A percentile compares a stretch with the other conserved stretches of the same genome.
phyloP scores from a whole-genome alignment of 2,329 filamentous ascomycete species.

The Trichoderma arundinaceum region DNA sequence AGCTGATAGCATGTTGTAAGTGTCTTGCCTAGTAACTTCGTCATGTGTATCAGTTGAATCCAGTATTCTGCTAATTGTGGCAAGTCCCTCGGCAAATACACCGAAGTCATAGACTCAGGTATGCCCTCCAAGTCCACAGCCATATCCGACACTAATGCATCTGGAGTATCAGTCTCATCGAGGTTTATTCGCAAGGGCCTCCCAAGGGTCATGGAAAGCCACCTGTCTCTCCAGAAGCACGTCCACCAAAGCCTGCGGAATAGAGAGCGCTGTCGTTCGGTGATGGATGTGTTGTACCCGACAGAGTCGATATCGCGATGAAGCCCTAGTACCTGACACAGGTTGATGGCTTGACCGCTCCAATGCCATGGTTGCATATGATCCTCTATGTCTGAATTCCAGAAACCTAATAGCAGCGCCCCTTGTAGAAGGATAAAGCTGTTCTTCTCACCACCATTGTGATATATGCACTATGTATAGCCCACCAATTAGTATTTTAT shows the following conservation, averaged over 20 bases:
- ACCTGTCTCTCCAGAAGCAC: slow-evolving; percentile 20
- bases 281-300: slow-evolving; percentile 23
- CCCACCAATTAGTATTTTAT: background rate
- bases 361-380: slow-evolving; percentile 28
- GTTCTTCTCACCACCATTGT: slow-evolving; percentile 24
- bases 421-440: slow-evolving; percentile 14
- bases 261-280: slow-evolving; percentile 17
- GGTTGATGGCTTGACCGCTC: slow-evolving; percentile 19
- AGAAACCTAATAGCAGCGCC: slow-evolving; percentile 13
- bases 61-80: slow-evolving; percentile 19
- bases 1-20: slow-evolving; percentile 19
- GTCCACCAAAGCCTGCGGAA: slow-evolving; percentile 26
- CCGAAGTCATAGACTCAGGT: slow-evolving; percentile 17
- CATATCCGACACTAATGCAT: slow-evolving; percentile 21
- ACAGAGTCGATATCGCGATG: slow-evolving; percentile 23
- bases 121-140: slow-evolving; percentile 17
- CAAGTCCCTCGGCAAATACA: slow-evolving; percentile 18
- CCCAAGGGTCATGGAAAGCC: slow-evolving; percentile 13
- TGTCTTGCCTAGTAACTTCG: slow-evolving; percentile 17
- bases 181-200: slow-evolving; percentile 15
- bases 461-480: slow-evolving; percentile 8
- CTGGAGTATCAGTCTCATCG: slow-evolving; percentile 21
- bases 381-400: slow-evolving; percentile 21
- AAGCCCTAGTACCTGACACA: slow-evolving; percentile 15
- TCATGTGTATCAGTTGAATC: slow-evolving; percentile 18